phyloP scores from a whole-genome alignment of 768 basidiomycete species.

The Rhizopogon rudus region DNA sequence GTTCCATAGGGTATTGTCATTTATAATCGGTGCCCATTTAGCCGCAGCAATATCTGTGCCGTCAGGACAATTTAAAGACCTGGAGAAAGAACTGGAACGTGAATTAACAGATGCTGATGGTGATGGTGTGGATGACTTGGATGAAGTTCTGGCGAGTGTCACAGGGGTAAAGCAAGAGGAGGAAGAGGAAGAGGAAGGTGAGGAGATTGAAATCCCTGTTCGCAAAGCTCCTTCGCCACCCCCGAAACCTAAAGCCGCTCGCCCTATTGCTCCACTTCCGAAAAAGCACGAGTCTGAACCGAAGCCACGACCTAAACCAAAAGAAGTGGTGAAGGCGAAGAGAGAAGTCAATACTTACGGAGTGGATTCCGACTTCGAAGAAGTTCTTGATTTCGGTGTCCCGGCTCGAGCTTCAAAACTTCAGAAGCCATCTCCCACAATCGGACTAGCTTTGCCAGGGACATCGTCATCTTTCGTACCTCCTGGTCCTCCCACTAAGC shows the following conservation, averaged over 20 bases:
- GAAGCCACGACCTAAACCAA: constrained; percentile 24
- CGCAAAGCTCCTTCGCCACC: constrained; percentile 19
- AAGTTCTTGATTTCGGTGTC: constrained; percentile 44
- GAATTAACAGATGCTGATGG: constrained; percentile 33
- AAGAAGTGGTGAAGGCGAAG: constrained; percentile 18
- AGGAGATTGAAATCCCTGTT: constrained; percentile 17
- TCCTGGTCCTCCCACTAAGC: constrained; percentile 23
- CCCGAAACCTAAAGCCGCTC: constrained; percentile 29
- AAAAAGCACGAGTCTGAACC: constrained; percentile 16
- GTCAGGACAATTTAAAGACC: constrained; percentile 26
- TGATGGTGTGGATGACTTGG: constrained; percentile 41
- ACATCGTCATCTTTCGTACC: constrained; percentile 23
- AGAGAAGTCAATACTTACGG: constrained; percentile 13
- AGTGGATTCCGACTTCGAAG: constrained; percentile 33
- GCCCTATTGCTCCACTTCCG: constrained; percentile 16
- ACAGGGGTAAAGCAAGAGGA: constrained; percentile 25
- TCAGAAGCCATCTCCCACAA: constrained; percentile 20
- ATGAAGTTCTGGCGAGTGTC: constrained; percentile 32
- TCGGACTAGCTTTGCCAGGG: constrained; percentile 36
- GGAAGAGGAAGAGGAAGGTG: constrained; percentile 31
- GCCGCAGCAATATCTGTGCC: constrained; percentile 14
- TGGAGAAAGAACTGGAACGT: constrained; percentile 23
- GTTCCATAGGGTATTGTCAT: background rate
- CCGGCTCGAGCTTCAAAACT: constrained; percentile 37
- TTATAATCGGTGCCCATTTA: constrained; percentile 5